Base-by-base conservation (phyloP, 768 basidiomycete species). In the Austroboletus eburneus region DNA sequence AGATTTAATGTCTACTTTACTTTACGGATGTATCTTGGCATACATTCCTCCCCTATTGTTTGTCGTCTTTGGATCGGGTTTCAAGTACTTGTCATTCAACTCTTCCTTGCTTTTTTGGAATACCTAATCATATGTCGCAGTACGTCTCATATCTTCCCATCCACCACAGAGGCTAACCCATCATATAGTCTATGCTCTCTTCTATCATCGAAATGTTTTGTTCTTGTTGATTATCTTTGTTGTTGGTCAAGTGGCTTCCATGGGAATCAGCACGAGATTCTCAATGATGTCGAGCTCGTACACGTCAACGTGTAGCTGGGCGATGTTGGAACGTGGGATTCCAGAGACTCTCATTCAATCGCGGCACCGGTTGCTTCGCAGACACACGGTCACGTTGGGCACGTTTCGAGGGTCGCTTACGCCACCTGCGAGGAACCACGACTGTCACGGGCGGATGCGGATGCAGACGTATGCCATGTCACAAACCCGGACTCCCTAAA, bases 1-100 rank as follows among this genome's bases (percentile, higher is more conserved):
- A 62, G 58, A 16, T 62, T 56, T n/a, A 62, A 57, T 22, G 39
- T 62, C 3, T 59, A 51, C 33, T 55, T 62, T 38, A 33, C 50
- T 0, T 13, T 38, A 17, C 49, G 58, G 12, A 60, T 62, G 52
- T 44, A 48, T 9, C 18, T 22, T 7, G 56, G 54, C 5, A 9
- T 52, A 14, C n/a, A 17, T 4, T 47, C 46, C n/a, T 18, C 49
- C 3, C 32, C 43, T 3, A n/a, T n/a, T 3, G 41, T 30, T 2
- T 62, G 61, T 36, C 48, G 17, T 9, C 16, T 21, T 17, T 62
- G 61, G 61, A 51, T 48, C 23, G 6, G 10, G 13, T 62, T 50
- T 36, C 57, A 62, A 18, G 48, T 56, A 3, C 1, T 39, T 1
- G 39, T 42, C 3, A 49, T 54, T 0, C 55, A 62, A 17, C n/a